phyloP scores from a whole-genome alignment of 1,284 basidiomycete species.

The Cryptococcus sp. region DNA sequence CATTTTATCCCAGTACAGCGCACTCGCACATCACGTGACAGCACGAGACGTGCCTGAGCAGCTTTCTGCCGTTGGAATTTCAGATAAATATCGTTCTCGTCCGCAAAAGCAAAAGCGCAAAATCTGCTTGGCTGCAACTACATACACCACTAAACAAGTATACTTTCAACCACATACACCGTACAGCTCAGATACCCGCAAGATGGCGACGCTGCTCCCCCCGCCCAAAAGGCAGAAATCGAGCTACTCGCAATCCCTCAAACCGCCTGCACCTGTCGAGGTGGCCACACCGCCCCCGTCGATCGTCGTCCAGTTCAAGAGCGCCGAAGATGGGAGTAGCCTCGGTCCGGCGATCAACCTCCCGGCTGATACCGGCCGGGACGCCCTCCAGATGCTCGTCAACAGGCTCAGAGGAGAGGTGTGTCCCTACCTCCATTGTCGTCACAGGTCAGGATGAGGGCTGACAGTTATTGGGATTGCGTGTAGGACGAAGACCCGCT shows the following conservation, averaged over 20 bases:
- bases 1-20: background rate
- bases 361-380: constrained; percentile 81
- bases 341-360: constrained; percentile 84
- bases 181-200: background rate
- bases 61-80: constrained; percentile 1
- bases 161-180: too few species aligned
- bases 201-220: constrained; percentile 77
- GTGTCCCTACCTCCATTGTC: constrained; percentile 29
- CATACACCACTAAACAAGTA: too few species aligned
- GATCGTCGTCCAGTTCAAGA: constrained; percentile 86
- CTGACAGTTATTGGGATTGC: constrained; percentile 4
- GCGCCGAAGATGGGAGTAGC: constrained; percentile 75
- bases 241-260: constrained; percentile 62
- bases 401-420: constrained; percentile 79
- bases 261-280: constrained; percentile 59
- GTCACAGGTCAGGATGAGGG: background rate
- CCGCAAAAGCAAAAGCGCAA: background rate
- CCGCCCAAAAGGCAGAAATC: constrained; percentile 82
- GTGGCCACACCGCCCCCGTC: constrained; percentile 59
- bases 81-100: background rate
- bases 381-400: constrained; percentile 78
- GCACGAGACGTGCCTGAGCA: background rate
- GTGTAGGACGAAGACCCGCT: constrained; percentile 78
- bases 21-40: too few species aligned
- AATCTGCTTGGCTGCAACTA: too few species aligned